phyloP scores from a whole-genome alignment of 306 rosid species.

The Cajanus cajan region DNA sequence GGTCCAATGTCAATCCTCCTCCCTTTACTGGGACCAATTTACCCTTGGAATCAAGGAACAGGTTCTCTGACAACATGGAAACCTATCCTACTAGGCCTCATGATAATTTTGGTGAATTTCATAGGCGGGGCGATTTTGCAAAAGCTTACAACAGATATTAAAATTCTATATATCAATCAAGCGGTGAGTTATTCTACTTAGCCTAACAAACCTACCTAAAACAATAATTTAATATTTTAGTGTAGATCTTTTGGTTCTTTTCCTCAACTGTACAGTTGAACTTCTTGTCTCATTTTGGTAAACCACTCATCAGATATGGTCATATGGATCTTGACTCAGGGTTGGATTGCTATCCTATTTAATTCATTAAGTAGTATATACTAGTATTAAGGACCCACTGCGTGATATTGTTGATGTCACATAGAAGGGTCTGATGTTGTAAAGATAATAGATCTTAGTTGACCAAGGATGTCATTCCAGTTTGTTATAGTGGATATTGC shows the following conservation, averaged over 20 bases:
- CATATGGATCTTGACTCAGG: constrained; percentile 21
- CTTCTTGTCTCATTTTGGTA: constrained; percentile 23
- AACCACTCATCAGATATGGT: constrained; percentile 24
- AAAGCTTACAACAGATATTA: constrained; percentile 82
- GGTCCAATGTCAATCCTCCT: constrained; percentile 57
- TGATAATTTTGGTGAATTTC: constrained; percentile 77
- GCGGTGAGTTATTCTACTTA: constrained; percentile 72
- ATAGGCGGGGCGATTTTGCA: constrained; percentile 71
- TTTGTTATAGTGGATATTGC: constrained; percentile 29
- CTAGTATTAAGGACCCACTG: neutral
- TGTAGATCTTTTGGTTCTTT: constrained; percentile 29
- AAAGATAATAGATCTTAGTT: constrained; percentile 30
- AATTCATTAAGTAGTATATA: constrained; percentile 1
- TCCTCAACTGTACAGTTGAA: constrained; percentile 25
- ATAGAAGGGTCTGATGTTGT: constrained; percentile 16
- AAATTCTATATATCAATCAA: constrained; percentile 41
- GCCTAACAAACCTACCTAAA: constrained; percentile 37
- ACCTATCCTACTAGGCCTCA: constrained; percentile 70
- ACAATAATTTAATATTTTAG: constrained; percentile 17
- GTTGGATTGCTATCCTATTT: constrained; percentile 14
- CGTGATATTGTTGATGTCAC: constrained; percentile 6
- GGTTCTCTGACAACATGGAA: constrained; percentile 63
- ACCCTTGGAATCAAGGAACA: constrained; percentile 72
- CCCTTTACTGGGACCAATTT: constrained; percentile 59
- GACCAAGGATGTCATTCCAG: constrained; percentile 26